Conservation (phyloP, 2,329 filamentous ascomycete species). For the Verticillium isaacii region DNA sequence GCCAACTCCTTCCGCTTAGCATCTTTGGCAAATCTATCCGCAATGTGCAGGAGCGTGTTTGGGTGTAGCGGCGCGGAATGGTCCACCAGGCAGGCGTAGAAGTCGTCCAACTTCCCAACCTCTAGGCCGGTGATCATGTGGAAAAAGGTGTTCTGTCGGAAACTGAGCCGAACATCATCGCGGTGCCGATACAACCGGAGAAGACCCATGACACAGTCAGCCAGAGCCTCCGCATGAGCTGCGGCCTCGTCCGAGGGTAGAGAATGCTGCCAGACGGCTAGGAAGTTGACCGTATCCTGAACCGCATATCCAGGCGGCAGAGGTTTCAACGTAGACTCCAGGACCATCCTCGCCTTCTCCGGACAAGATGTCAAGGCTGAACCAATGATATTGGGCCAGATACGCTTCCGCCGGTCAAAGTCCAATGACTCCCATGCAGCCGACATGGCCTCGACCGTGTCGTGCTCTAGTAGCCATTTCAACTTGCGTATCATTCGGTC, state of each 20-base stretch:
- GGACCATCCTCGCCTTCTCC: constrained; percentile 23
- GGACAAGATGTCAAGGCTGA: constrained; percentile 27
- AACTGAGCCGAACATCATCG: constrained; percentile 20
- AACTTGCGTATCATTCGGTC: constrained; percentile 9
- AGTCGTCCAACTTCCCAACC: constrained; percentile 10
- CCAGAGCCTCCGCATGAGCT: constrained; percentile 11
- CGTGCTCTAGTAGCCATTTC: constrained; percentile 23
- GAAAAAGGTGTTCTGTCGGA: constrained; percentile 32
- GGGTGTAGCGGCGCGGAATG: constrained; percentile 26
- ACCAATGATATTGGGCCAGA: constrained; percentile 30
- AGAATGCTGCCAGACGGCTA: constrained; percentile 16
- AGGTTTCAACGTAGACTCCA: constrained; percentile 31
- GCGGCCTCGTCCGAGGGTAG: not conserved
- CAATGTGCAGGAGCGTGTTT: constrained; percentile 44
- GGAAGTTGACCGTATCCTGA: constrained; percentile 27
- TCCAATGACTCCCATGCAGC: constrained; percentile 26
- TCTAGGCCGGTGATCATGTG: constrained; percentile 4
- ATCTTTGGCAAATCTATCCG: constrained; percentile 36
- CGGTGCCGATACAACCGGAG: constrained; percentile 5
- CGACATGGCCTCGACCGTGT: constrained; percentile 23
- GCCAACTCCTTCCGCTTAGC: constrained; percentile 33
- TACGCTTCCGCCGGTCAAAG: constrained; percentile 14
- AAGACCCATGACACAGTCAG: constrained; percentile 13
- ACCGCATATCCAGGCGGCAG: constrained; percentile 31
- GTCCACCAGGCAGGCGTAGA: constrained; percentile 29